A percentile compares a stretch with the other conserved stretches of the same genome.
These are phyloP conservation scores for Pseudovirgaria hyperparasitica DNA, from an alignment of 2,329 filamentous ascomycete species.

Conservation along the genomic window DNA sequence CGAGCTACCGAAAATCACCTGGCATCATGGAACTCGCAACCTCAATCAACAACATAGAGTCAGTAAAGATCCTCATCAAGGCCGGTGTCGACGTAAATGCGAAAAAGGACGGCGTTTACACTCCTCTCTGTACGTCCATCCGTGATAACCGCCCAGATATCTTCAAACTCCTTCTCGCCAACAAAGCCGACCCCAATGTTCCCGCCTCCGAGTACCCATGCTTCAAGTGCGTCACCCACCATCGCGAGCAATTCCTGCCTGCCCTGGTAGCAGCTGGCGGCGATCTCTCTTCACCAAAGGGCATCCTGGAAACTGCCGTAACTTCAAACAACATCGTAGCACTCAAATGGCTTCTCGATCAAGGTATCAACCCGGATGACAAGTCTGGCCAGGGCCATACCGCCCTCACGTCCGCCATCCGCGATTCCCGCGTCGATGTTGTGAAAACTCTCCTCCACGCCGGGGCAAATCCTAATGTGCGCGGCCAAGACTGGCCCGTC, in stretches of 20 bases:
- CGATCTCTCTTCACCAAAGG: conserved; percentile 46
- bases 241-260: conserved; percentile 47
- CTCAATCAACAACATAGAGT: conserved; percentile 51
- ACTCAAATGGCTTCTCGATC: conserved; percentile 46
- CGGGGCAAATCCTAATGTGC: conserved; percentile 48
- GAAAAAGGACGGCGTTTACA: conserved; percentile 55
- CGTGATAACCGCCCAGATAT: conserved; percentile 53
- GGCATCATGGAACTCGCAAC: conserved; percentile 53
- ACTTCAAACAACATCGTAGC: conserved; percentile 49
- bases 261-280: conserved; percentile 47
- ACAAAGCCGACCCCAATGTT: conserved; percentile 39
- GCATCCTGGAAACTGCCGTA: conserved; percentile 54
- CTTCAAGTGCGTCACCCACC: conserved; percentile 57
- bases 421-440: conserved; percentile 45
- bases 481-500: conserved; percentile 58
- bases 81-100: conserved; percentile 48
- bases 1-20: conserved; percentile 46
- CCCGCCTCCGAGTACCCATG: conserved; percentile 51
- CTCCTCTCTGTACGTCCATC: conserved; percentile 54
- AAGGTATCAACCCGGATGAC: conserved; percentile 48
- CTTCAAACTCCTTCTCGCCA: conserved; percentile 44
- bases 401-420: conserved; percentile 53
- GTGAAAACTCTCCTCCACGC: conserved; percentile 45
- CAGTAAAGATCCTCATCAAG: conserved; percentile 43
- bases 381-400: conserved; percentile 45